Conservation (phyloP, 371 early-diverging fungal species). For the Zopfochytrium polystomum region DNA sequence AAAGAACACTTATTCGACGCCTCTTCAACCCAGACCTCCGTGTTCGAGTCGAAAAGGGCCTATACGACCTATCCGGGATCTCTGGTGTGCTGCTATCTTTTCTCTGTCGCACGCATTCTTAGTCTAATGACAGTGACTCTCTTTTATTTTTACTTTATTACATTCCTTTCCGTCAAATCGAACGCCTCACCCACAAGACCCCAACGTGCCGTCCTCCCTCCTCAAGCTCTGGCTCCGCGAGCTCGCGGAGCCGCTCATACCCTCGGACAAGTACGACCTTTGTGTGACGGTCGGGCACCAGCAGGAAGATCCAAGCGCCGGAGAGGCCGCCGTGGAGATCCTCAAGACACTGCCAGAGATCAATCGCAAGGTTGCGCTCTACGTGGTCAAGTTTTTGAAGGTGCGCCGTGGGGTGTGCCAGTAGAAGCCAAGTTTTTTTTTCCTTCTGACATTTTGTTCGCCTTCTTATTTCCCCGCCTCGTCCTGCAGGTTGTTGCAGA, state of each 20-base stretch:
- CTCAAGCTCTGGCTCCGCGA: too few relatives aligned
- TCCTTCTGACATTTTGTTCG: background rate
- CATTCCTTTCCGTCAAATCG: too few relatives aligned
- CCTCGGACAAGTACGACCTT: conserved; percentile 66
- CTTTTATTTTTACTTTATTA: too few relatives aligned
- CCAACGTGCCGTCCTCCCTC: too few relatives aligned
- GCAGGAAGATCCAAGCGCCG: conserved; percentile 34
- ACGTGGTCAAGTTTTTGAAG: conserved; percentile 77
- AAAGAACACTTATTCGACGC: background rate
- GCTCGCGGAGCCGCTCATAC: conserved; percentile 85
- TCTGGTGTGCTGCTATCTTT: conserved; percentile 90
- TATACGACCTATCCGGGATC: conserved; percentile 67
- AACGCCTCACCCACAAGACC: too few relatives aligned
- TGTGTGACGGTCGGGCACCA: conserved; percentile 43
- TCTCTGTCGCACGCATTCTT: conserved; percentile 87
- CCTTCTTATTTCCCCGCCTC: background rate
- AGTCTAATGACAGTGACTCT: too few relatives aligned
- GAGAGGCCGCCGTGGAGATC: conserved; percentile 53
- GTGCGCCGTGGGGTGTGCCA: conserved; percentile 30
- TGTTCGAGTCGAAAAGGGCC: conserved; percentile 72
- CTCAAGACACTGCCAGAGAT: conserved; percentile 66
- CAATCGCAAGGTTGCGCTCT: conserved; percentile 74
- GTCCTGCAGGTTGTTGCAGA: conserved; percentile 66
- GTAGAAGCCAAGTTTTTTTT: background rate
- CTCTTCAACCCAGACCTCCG: conserved; percentile 51